Evolutionary conservation across 371 early-diverging fungal genomes (phyloP), one percentile per base, ranked within the genome.

Genomic region (Actinomortierella ambigua): DNA sequence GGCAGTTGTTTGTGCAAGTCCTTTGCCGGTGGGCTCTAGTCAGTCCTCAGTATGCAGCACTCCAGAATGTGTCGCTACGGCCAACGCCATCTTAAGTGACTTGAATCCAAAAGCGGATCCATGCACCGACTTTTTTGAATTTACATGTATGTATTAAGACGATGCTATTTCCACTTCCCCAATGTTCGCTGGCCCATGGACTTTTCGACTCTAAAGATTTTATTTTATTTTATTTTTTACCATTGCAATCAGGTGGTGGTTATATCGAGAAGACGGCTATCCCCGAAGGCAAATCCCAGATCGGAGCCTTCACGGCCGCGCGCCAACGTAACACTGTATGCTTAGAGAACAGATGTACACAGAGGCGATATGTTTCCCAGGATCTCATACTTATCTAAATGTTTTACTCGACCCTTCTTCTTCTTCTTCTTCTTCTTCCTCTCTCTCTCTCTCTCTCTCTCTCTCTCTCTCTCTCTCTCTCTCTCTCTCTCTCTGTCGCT

Each of bases 21-120:
- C 34, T 34, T 34, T 34, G 34, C 34, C 34, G 34, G 34, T 34
- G 34, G 34, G 34, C 11, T 11, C 34, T 34, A 34, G 34, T 18
- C 39, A 84, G 83, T 64, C 75, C 57, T n/a, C n/a, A n/a, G 39
- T 80, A 9, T 88, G 88, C 61, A 50, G 76, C 5, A 76, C 83
- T n/a, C 77, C 84, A 24, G 82, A 84, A 41, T 89, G 89, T 61
- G 80, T 87, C 7, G 55, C 79, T 34, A 82, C 85, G 2, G 85
- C 88, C 1, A 81, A 86, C 1, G 76, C 84, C 40, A 81, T 89
- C 23, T 26, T 81, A 43, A 50, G 65, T 49, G 81, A 82, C 43
- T 81, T 86, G 50, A 78, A 83, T 57, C 54, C 50, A 8, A 53
- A 60, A 14, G 68, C 67, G 6, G 76, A 85, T 64, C 87, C 87